Evolutionary conservation across 2,329 filamentous ascomycete genomes (phyloP).

Genomic region (Neonectria sp.): DNA sequence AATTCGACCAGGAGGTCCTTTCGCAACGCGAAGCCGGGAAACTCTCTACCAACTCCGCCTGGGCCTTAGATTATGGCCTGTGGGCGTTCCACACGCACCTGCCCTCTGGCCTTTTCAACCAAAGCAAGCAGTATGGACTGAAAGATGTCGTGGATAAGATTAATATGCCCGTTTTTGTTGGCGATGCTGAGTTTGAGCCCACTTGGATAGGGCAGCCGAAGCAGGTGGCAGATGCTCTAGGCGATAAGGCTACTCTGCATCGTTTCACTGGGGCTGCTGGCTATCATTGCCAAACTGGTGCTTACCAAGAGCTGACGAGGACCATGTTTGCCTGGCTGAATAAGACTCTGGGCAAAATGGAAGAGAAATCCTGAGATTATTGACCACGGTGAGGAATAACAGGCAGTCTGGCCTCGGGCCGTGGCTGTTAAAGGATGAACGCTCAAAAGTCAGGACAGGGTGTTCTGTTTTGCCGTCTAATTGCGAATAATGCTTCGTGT

Average conservation of each 20-base stretch:
- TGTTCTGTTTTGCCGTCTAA: no score
- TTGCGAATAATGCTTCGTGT: background rate
- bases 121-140: slow-evolving; percentile 25
- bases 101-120: slow-evolving; percentile 21
- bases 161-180: slow-evolving; percentile 31
- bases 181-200: slow-evolving; percentile 27
- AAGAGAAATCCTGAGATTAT: background rate
- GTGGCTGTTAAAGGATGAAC: no score
- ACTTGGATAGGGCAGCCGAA: slow-evolving; percentile 24
- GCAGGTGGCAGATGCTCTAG: slow-evolving; percentile 32
- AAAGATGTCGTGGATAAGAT: slow-evolving; percentile 23
- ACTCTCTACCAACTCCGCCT: slow-evolving; percentile 11
- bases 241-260: slow-evolving; percentile 27
- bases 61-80: slow-evolving; percentile 32
- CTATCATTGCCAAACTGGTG: slow-evolving; percentile 35
- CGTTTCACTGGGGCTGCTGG: slow-evolving; percentile 31
- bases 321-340: slow-evolving; percentile 31
- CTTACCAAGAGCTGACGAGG: slow-evolving; percentile 29
- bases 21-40: background rate
- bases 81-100: slow-evolving; percentile 33
- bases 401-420: no score
- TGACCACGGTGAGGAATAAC: no score
- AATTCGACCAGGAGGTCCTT: slow-evolving; percentile 20
- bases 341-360: slow-evolving; percentile 20
- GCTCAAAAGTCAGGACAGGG: no score